Conservation (phyloP, 192 early-diverging fungal species). For the Glomus cerebriforme region DNA sequence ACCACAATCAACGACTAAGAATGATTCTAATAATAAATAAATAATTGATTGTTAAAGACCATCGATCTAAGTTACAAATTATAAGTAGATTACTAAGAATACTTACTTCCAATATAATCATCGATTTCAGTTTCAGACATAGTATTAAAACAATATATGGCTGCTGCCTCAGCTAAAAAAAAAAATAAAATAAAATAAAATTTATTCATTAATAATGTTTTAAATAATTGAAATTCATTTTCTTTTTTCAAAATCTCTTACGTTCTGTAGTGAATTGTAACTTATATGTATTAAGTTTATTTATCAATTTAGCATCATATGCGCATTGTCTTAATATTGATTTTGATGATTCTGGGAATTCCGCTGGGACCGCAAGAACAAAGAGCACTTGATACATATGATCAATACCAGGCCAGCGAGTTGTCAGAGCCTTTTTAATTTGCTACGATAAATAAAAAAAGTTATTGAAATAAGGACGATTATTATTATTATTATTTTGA, state of each 20-base stretch:
- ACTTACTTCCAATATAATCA: not conserved
- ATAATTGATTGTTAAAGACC: not conserved
- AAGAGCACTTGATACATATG: not conserved
- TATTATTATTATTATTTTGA: no score
- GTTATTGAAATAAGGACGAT: no score
- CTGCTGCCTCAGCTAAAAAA: slow-evolving; percentile 23
- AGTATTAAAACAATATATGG: not conserved
- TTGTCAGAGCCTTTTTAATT: not conserved
- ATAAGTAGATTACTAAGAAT: no score
- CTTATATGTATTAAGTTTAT: no score
- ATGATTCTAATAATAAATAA: not conserved
- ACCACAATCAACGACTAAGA: slow-evolving; percentile 29
- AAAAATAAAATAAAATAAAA: no score
- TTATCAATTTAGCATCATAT: slow-evolving; percentile 48
- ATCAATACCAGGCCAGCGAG: slow-evolving; percentile 11
- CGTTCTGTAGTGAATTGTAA: no score
- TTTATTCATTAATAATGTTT: not conserved
- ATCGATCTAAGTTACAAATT: no score
- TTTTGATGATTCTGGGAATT: slow-evolving; percentile 56
- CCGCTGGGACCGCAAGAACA: slow-evolving; percentile 52
- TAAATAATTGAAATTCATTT: no score
- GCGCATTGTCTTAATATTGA: slow-evolving; percentile 54
- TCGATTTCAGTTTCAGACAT: not conserved
- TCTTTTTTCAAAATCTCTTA: no score
- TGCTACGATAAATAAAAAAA: not conserved